A percentile compares a stretch with the other conserved stretches of the same genome.
Evolutionary conservation across 164 flowering plant genomes (phyloP).

Genomic region (Stephania japonica): DNA sequence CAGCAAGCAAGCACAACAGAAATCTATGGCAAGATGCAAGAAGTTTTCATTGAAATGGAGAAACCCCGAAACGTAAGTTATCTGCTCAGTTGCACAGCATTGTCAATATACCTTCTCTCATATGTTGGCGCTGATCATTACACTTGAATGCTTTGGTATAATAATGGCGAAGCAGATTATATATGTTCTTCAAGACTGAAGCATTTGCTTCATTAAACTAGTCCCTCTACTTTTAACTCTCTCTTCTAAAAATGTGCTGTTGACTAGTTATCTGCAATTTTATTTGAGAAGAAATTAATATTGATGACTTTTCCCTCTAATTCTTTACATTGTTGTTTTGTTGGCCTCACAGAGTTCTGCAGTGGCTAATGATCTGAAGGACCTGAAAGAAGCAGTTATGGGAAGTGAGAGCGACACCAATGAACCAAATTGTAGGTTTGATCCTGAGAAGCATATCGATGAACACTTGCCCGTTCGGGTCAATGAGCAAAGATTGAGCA

Average conservation of each 20-base stretch:
- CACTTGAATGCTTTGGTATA: not conserved
- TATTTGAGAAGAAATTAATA: not conserved
- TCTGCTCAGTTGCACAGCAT: not conserved
- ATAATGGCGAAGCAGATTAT: too few species aligned
- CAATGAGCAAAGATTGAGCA: constrained; percentile 73
- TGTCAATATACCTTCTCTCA: not conserved
- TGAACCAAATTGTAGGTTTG: constrained; percentile 27
- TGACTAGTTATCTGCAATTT: not conserved
- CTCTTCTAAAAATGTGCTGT: not conserved
- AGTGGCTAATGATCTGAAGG: constrained; percentile 37
- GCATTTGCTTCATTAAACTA: too few species aligned
- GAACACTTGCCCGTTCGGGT: constrained; percentile 68
- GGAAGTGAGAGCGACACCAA: constrained; percentile 23
- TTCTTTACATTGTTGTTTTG: not conserved
- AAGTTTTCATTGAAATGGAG: constrained; percentile 47
- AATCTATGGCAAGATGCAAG: constrained; percentile 51
- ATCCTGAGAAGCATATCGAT: constrained; percentile 67
- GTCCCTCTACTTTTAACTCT: too few species aligned
- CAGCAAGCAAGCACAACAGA: constrained; percentile 34
- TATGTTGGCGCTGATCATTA: not conserved
- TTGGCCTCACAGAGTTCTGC: constrained; percentile 20
- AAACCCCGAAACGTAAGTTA: constrained; percentile 24
- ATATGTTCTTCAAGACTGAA: too few species aligned
- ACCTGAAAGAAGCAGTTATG: constrained; percentile 49
- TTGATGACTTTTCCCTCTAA: not conserved